These are phyloP conservation scores for Fraxinus pennsylvanica DNA, from an alignment of 257 asterid genomes.

Conservation along the genomic window DNA sequence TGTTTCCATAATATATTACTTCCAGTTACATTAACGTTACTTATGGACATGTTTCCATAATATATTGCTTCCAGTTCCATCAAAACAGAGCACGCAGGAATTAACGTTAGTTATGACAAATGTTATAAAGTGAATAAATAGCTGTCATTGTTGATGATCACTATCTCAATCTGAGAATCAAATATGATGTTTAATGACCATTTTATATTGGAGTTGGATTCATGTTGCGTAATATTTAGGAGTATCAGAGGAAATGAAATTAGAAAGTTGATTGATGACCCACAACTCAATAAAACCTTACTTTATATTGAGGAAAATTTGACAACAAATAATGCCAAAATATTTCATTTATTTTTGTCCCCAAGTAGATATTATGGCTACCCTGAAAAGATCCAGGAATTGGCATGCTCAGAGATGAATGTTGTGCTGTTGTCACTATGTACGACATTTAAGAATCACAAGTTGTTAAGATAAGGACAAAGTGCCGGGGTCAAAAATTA, in stretches of 20 bases:
- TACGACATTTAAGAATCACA: neutral
- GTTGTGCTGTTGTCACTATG: constrained; percentile 6
- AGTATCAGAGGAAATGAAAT: constrained; percentile 11
- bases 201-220: neutral
- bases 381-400: neutral
- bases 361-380: neutral
- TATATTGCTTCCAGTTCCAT: neutral
- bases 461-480: neutral
- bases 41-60: neutral
- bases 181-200: constrained; percentile 4
- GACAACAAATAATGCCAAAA: neutral
- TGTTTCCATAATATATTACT: neutral
- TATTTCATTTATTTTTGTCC: neutral
- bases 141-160: neutral
- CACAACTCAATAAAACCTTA: constrained; percentile 4
- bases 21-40: neutral
- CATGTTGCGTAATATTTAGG: constrained; percentile 6
- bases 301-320: neutral
- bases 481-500: neutral
- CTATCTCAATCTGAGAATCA: constrained; percentile 9
- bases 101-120: neutral
- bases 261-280: constrained; percentile 13
- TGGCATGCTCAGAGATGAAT: constrained; percentile 12
- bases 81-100: neutral
- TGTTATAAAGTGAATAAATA: neutral